Percentiles rank a stretch among this genome's conserved stretches.
Evolutionary conservation across 1,284 basidiomycete species (phyloP).

Genomic region (Bothia castanella): DNA sequence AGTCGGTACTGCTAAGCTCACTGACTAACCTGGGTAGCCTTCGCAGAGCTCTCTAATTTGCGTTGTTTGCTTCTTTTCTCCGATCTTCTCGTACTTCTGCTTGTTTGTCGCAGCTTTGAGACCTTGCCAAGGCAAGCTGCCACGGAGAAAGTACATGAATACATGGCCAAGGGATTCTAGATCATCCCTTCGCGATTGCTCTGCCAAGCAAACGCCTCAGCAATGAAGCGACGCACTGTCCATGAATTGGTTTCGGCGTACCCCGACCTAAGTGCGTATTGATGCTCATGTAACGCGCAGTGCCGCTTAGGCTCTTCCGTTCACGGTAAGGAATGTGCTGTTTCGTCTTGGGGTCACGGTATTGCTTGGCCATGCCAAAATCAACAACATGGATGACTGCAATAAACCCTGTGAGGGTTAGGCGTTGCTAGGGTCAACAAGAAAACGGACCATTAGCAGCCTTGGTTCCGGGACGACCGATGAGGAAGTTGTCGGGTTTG

Average conservation of each 20-base stretch:
- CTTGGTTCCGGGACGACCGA: constrained; percentile 89
- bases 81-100: constrained; percentile 98
- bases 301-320: constrained; percentile 97
- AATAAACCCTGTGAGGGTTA: background rate
- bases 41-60: constrained; percentile 93
- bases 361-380: constrained; percentile 99
- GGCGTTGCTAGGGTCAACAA: background rate
- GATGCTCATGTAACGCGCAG: constrained; percentile 98
- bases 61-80: constrained; percentile 96
- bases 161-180: constrained; percentile 95
- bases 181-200: constrained; percentile 88
- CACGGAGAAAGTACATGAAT: constrained; percentile 97
- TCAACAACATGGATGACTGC: constrained; percentile 85
- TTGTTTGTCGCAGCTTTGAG: constrained; percentile 97
- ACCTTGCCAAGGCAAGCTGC: constrained; percentile 93
- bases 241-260: constrained; percentile 7
- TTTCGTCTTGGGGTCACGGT: constrained; percentile 97
- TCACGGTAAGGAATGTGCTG: constrained; percentile 98
- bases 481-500: constrained; percentile 98
- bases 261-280: constrained; percentile 94
- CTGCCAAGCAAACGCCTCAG: constrained; percentile 13
- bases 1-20: constrained; percentile 68
- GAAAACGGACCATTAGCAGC: constrained; percentile 59
- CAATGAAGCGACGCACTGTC: background rate
- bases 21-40: constrained; percentile 83